Percentiles rank a stretch among this genome's conserved stretches.
phyloP scores from a whole-genome alignment of 257 asterid species.

The Solanum chilense region DNA sequence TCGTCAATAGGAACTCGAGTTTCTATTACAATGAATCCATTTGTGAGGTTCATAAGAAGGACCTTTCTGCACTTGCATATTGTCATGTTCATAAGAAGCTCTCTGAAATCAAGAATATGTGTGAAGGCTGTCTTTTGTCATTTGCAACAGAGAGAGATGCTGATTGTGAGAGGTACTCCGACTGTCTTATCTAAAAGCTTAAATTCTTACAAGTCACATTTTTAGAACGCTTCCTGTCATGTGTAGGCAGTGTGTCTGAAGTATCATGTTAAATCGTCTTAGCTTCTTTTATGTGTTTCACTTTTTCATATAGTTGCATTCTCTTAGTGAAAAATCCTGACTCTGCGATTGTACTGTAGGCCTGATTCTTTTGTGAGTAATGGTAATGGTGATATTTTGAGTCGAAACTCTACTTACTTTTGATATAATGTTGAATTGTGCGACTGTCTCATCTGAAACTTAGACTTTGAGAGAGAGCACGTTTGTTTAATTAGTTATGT shows the following conservation, averaged over 20 bases:
- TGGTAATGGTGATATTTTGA: not conserved
- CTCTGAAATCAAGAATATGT: slow-evolving; percentile 59
- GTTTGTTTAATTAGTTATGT: not conserved
- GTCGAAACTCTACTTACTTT: not conserved
- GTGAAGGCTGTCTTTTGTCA: slow-evolving; percentile 68
- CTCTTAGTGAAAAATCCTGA: not conserved
- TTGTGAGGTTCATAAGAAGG: slow-evolving; percentile 74
- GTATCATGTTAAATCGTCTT: not conserved
- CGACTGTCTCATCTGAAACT: not conserved
- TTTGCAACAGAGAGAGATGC: slow-evolving; percentile 52
- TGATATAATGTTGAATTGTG: not conserved
- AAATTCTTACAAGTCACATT: not conserved
- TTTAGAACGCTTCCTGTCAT: not conserved
- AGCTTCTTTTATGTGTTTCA: not conserved
- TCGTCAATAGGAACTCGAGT: slow-evolving; percentile 35
- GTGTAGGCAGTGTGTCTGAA: not conserved
- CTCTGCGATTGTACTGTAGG: not conserved
- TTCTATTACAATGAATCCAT: slow-evolving; percentile 69
- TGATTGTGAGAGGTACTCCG: not conserved
- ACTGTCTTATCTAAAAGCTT: not conserved
- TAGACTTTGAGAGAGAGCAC: not conserved
- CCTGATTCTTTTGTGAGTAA: not conserved
- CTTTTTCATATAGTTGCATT: not conserved
- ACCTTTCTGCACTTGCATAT: slow-evolving; percentile 70
- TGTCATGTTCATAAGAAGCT: slow-evolving; percentile 70